phyloP scores from a whole-genome alignment of 768 basidiomycete genomes.

The Filobasidium wieringae region DNA sequence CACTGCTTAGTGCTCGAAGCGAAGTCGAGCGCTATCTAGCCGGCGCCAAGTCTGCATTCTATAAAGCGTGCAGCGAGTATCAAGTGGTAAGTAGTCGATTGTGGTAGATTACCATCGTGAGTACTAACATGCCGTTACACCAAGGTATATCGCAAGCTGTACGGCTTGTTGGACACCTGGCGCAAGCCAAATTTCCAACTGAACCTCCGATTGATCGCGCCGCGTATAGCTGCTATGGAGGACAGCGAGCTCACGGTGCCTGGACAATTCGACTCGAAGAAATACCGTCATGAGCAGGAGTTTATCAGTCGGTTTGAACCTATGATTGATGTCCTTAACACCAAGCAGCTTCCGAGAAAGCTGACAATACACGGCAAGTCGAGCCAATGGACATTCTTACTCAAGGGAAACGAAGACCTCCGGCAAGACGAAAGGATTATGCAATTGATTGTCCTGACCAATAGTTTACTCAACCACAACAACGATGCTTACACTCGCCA shows the following conservation, averaged over 20 bases:
- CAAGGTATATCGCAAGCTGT: conserved; percentile 30
- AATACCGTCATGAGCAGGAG: conserved; percentile 19
- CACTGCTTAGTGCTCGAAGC: conserved; percentile 7
- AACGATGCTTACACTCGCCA: conserved; percentile 32
- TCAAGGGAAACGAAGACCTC: conserved; percentile 31
- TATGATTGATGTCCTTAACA: conserved; percentile 27
- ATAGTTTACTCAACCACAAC: conserved; percentile 32
- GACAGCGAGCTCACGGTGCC: conserved; percentile 35
- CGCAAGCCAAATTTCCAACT: conserved; percentile 27
- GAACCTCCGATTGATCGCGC: conserved; percentile 26
- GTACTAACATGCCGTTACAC: neutral
- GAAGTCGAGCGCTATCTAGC: conserved; percentile 10
- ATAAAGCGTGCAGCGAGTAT: conserved; percentile 15
- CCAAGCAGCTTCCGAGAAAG: conserved; percentile 30
- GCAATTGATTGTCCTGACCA: conserved; percentile 37
- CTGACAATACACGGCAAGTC: conserved; percentile 25
- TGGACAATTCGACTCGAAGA: conserved; percentile 17
- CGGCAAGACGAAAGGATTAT: conserved; percentile 38
- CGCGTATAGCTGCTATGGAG: conserved; percentile 25
- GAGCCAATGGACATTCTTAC: conserved; percentile 28
- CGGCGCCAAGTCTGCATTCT: conserved; percentile 8
- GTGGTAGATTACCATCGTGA: too few relatives aligned
- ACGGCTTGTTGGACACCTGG: conserved; percentile 29
- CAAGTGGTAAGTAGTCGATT: conserved; percentile 5
- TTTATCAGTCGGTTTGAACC: conserved; percentile 33